phyloP scores from a whole-genome alignment of 805 yeast genomes.

The Wickerhamomyces hampshirensis region DNA sequence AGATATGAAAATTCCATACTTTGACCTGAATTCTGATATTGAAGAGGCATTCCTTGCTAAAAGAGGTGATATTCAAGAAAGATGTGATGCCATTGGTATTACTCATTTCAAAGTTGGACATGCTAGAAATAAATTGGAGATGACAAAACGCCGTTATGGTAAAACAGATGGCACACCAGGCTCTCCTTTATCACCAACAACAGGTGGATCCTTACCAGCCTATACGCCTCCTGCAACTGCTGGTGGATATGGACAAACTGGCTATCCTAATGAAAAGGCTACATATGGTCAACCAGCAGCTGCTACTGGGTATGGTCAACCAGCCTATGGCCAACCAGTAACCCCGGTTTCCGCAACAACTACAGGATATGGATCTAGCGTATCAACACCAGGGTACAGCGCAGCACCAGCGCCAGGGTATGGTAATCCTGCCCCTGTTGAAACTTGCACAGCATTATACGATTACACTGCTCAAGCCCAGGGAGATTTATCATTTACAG shows the following conservation, averaged over 20 bases:
- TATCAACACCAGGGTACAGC: too few species aligned
- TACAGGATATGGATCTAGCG: constrained; percentile 15
- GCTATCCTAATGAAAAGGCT: constrained; percentile 28
- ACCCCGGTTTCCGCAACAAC: constrained; percentile 16
- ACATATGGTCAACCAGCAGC: constrained; percentile 7
- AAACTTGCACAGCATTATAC: constrained; percentile 83
- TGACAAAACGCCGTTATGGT: constrained; percentile 73
- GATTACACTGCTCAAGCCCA: constrained; percentile 91
- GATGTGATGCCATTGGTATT: constrained; percentile 82
- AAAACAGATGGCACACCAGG: constrained; percentile 39
- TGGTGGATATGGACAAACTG: constrained; percentile 20
- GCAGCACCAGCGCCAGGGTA: constrained; percentile 32
- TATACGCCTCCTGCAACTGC: constrained; percentile 30
- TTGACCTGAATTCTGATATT: constrained; percentile 80
- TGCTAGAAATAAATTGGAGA: constrained; percentile 78
- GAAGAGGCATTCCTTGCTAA: constrained; percentile 72
- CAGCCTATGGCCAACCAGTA: constrained; percentile 20
- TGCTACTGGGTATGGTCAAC: constrained; percentile 28
- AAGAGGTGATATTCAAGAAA: constrained; percentile 89
- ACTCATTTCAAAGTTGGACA: constrained; percentile 89
- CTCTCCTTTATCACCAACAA: constrained; percentile 24
- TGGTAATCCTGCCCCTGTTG: constrained; percentile 32
- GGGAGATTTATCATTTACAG: constrained; percentile 84
- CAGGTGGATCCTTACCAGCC: constrained; percentile 29
- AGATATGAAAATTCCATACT: constrained; percentile 95